These are phyloP conservation scores for Colletotrichum somersetense DNA, from an alignment of 2,329 filamentous ascomycete genomes.

Conservation along the genomic window DNA sequence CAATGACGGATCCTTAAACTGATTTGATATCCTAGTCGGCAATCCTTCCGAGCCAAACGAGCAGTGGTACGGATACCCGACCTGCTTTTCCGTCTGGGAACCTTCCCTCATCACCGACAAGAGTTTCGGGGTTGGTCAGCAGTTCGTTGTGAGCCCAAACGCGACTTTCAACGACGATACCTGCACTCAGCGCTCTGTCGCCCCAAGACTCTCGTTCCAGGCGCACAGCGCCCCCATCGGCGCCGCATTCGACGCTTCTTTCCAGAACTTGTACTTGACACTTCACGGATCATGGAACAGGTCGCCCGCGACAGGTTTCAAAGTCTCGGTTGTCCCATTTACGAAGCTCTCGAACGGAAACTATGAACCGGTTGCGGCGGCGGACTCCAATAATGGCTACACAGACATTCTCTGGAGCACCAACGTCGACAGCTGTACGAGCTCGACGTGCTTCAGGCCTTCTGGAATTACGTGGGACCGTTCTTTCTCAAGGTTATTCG, in stretches of 20 bases:
- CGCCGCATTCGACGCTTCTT: slow-evolving; percentile 67
- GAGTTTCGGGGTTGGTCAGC: slow-evolving; percentile 49
- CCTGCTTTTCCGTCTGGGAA: slow-evolving; percentile 69
- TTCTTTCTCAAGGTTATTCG: slow-evolving; percentile 43
- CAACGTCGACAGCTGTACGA: slow-evolving; percentile 48
- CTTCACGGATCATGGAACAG: slow-evolving; percentile 72
- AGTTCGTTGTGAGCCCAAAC: slow-evolving; percentile 55
- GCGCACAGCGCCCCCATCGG: slow-evolving; percentile 73
- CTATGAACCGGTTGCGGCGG: slow-evolving; percentile 50
- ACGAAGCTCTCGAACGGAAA: slow-evolving; percentile 43
- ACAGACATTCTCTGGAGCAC: slow-evolving; percentile 51
- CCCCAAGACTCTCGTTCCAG: slow-evolving; percentile 65
- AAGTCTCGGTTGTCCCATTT: slow-evolving; percentile 54
- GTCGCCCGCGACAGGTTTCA: slow-evolving; percentile 53
- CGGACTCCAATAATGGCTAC: slow-evolving; percentile 48
- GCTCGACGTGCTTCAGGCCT: slow-evolving; percentile 45
- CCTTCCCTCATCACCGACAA: slow-evolving; percentile 52
- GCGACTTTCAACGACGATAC: slow-evolving; percentile 52
- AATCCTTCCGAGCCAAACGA: slow-evolving; percentile 48
- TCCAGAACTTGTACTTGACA: slow-evolving; percentile 67
- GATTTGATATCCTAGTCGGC: slow-evolving; percentile 45
- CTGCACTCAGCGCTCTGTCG: slow-evolving; percentile 49
- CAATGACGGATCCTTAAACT: neutral
- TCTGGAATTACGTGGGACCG: slow-evolving; percentile 45
- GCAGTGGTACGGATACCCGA: slow-evolving; percentile 69